phyloP scores from a whole-genome alignment of 768 basidiomycete genomes.

The Amanita fuliginea region DNA sequence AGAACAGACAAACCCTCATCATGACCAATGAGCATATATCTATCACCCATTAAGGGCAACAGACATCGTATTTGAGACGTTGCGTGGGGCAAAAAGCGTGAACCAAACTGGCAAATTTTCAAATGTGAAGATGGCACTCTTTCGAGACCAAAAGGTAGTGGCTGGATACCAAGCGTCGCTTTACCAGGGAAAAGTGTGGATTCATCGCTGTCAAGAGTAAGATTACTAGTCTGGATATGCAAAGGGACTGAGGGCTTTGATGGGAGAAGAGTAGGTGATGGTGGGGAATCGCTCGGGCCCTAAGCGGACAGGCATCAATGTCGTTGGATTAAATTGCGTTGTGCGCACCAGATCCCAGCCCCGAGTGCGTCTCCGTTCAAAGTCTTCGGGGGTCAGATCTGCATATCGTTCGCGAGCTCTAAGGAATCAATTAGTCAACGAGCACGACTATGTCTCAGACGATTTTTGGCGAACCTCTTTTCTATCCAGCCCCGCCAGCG shows the following conservation, averaged over 20 bases:
- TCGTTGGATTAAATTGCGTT: neutral
- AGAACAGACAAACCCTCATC: constrained; percentile 74
- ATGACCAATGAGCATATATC: constrained; percentile 66
- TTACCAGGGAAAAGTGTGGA: constrained; percentile 15
- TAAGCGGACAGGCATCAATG: neutral
- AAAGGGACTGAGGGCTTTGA: constrained; percentile 15
- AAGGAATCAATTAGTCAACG: constrained; percentile 34
- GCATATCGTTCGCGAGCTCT: constrained; percentile 81
- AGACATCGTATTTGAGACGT: constrained; percentile 66
- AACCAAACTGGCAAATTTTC: constrained; percentile 69
- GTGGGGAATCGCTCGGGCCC: neutral
- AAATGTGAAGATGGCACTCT: constrained; percentile 51
- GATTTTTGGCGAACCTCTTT: constrained; percentile 46
- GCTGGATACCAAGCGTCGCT: constrained; percentile 20
- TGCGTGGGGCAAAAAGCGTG: constrained; percentile 75
- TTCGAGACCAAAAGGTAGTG: constrained; percentile 37
- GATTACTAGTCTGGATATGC: constrained; percentile 35
- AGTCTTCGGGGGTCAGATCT: constrained; percentile 51
- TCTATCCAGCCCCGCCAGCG: constrained; percentile 85
- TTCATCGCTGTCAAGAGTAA: constrained; percentile 20
- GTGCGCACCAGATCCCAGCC: constrained; percentile 45
- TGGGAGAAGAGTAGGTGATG: constrained; percentile 8
- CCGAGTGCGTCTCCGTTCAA: constrained; percentile 42
- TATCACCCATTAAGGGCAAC: constrained; percentile 55
- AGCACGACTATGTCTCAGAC: constrained; percentile 57